Base-by-base conservation (phyloP, 2,329 filamentous ascomycete genomes). In the Gremmenia infestans region DNA sequence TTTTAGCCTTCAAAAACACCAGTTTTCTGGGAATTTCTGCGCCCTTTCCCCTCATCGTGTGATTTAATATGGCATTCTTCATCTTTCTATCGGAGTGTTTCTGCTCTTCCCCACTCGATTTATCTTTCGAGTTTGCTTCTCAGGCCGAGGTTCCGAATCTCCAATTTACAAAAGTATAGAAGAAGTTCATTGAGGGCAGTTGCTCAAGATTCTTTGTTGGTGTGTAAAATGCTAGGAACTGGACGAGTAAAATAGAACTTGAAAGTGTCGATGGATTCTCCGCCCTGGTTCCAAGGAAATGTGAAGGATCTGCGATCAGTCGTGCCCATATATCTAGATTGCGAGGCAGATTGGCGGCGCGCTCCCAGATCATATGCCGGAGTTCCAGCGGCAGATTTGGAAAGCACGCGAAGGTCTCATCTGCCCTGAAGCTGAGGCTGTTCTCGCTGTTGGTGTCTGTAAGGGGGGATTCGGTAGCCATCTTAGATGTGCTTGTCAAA, bases 311-410 rank as follows among this genome's bases (percentile, higher is more conserved):
- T 19, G 19, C 19, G 19, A 19, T 19, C 19, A 19, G 19, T 19
- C 6, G 37, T 6, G 53, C n/a, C 47, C 47, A 50, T 12, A 54
- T 25, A n/a, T 54, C 53, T 12, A 54, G 53, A 37, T 54, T 54
- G 28, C 54, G 42, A 15, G 49, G 54, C 6, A 39, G 43, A 12
- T 56, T 52, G 8, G 54, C 49, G 9, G 25, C 54, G n/a, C 22
- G n/a, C 14, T 37, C 35, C 54, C 50, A 56, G 12, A 56, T 39
- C 49, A 48, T 46, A 14, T 36, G 37, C 8, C 49, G 35, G 17
- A 56, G 48, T 19, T 54, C 53, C 15, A 40, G 12, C 37, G 53
- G 47, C 17, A 54, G 19, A 14, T 39, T 37, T 36, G 46, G 37
- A 14, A 54, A 54, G 28, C 53, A 54, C 5, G 47, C 47, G 43